Evolutionary conservation across 2,329 filamentous ascomycete genomes (phyloP).

Genomic region (Pseudogymnoascus sp.): DNA sequence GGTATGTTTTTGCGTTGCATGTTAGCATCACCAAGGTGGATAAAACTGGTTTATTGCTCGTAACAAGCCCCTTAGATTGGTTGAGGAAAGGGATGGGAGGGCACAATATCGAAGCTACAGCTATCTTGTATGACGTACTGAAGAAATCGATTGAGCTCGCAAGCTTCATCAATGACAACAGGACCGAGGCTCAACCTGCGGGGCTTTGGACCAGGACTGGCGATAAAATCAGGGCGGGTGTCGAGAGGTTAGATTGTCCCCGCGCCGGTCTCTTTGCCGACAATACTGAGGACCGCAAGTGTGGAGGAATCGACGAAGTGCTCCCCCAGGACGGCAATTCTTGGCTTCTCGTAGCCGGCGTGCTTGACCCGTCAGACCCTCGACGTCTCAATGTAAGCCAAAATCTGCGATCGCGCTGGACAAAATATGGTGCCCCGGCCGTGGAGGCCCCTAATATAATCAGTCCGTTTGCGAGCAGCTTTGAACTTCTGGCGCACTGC

Average conservation of each 20-base stretch:
- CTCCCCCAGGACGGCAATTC: constrained; percentile 32
- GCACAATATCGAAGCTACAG: constrained; percentile 34
- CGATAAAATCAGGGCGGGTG: constrained; percentile 18
- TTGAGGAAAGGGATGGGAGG: constrained; percentile 23
- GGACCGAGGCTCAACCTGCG: background rate
- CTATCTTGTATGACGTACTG: constrained; percentile 46
- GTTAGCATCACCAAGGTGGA: constrained; percentile 33
- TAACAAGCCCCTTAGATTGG: constrained; percentile 36
- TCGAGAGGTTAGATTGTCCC: constrained; percentile 22
- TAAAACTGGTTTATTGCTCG: constrained; percentile 38
- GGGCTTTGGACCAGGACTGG: constrained; percentile 16
- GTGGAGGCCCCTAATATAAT: constrained; percentile 35
- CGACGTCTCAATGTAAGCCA: constrained; percentile 29
- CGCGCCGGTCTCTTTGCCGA: constrained; percentile 16
- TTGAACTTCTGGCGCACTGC: constrained; percentile 38
- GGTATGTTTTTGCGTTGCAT: constrained; percentile 42
- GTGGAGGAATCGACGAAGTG: constrained; percentile 7
- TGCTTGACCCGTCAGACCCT: constrained; percentile 5
- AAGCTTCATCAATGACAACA: constrained; percentile 34
- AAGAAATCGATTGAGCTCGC: constrained; percentile 42
- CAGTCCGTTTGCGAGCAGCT: constrained; percentile 36
- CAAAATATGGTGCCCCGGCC: constrained; percentile 38
- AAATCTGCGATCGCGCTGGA: constrained; percentile 36
- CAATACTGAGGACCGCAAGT: constrained; percentile 11
- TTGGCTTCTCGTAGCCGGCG: constrained; percentile 30